Conservation (phyloP, 345 rosid genomes). For the Eucalyptus tenuipes region DNA sequence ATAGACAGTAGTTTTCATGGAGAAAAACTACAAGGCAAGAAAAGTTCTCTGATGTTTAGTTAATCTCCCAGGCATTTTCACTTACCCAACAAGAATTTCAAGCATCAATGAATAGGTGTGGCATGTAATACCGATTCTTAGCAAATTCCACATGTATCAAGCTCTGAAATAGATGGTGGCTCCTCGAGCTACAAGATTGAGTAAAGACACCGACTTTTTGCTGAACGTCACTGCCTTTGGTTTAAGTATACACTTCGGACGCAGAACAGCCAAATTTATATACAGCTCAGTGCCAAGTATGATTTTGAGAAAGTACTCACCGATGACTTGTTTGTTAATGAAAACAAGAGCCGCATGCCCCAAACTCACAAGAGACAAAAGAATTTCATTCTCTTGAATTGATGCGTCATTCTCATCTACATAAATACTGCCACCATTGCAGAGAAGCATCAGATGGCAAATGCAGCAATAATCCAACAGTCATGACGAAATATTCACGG, state of each 20-base stretch:
- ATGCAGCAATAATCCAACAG: neutral
- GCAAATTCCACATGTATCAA: neutral
- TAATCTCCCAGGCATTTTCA: neutral
- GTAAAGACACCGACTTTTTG: neutral
- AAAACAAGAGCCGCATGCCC: slow-evolving; percentile 61
- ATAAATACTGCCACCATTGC: slow-evolving; percentile 17
- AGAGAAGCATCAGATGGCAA: neutral
- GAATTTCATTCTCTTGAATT: slow-evolving; percentile 2
- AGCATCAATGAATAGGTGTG: neutral
- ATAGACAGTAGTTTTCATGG: neutral
- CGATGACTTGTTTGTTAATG: slow-evolving; percentile 28
- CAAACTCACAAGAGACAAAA: slow-evolving; percentile 26
- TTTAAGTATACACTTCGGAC: neutral
- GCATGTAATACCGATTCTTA: neutral
- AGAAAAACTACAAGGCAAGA: neutral
- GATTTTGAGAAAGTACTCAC: slow-evolving; percentile 1
- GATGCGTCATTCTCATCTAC: slow-evolving; percentile 1
- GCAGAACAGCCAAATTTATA: neutral
- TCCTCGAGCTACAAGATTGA: neutral
- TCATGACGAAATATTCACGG: neutral
- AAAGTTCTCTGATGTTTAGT: neutral
- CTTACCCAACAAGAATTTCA: neutral
- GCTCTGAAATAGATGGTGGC: neutral
- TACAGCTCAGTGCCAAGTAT: neutral
- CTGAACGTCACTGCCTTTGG: neutral